Percentiles rank a stretch among this genome's conserved stretches.
These are phyloP conservation scores for Plantago elongata DNA, from an alignment of 257 asterid genomes.

Conservation along the genomic window DNA sequence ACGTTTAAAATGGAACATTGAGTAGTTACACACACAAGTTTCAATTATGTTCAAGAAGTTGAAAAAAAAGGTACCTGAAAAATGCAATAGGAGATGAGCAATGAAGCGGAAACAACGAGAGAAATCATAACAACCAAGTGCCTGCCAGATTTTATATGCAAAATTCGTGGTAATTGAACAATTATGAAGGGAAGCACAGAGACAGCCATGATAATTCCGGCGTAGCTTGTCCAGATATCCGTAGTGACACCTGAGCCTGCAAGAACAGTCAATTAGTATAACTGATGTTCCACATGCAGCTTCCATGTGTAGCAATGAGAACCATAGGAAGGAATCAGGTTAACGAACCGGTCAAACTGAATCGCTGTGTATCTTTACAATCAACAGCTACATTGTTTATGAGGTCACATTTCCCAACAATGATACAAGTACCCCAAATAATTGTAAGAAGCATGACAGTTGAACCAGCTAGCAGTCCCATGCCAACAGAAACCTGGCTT, in stretches of 20 bases:
- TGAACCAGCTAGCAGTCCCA: slow-evolving; percentile 96
- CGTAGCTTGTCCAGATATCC: slow-evolving; percentile 83
- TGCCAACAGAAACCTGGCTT: slow-evolving; percentile 91
- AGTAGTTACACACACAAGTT: neutral
- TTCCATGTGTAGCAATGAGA: no score
- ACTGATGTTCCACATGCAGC: neutral
- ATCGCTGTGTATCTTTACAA: slow-evolving; percentile 50
- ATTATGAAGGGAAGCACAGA: slow-evolving; percentile 74
- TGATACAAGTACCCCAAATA: slow-evolving; percentile 82
- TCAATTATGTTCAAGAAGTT: neutral
- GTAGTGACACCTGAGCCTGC: slow-evolving; percentile 86
- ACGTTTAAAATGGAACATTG: slow-evolving; percentile 5
- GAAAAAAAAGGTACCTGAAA: slow-evolving; percentile 60
- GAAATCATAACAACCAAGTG: slow-evolving; percentile 64
- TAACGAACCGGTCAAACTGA: slow-evolving; percentile 61
- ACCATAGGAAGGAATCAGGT: neutral
- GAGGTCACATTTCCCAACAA: slow-evolving; percentile 79
- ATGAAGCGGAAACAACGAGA: slow-evolving; percentile 53
- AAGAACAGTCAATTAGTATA: slow-evolving; percentile 19
- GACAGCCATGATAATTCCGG: slow-evolving; percentile 78
- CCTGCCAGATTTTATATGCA: slow-evolving; percentile 55
- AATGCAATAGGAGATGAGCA: slow-evolving; percentile 66
- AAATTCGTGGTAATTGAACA: slow-evolving; percentile 70
- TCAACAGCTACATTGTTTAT: slow-evolving; percentile 45
- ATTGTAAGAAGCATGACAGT: slow-evolving; percentile 90